These are phyloP conservation scores for Tetrahymena elliotti DNA, from an alignment of 73 alveolate genomes.

Conservation along the genomic window DNA sequence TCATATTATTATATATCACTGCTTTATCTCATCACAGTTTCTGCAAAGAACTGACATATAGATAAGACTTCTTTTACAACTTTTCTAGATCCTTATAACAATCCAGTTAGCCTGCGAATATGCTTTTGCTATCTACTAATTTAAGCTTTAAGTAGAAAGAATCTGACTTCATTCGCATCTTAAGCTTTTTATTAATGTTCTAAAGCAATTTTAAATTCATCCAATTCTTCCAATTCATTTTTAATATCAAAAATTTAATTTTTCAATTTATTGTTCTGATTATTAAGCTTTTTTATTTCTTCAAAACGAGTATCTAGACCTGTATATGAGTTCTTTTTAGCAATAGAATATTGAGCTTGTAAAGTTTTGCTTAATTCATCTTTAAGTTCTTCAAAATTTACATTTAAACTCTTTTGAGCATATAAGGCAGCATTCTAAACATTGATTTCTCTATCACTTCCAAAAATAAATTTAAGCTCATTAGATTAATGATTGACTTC, in stretches of 20 bases:
- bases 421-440: not conserved
- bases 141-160: not conserved
- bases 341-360: not conserved
- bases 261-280: not conserved
- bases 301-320: not conserved
- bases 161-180: not conserved
- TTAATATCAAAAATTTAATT: not conserved
- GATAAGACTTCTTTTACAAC: not conserved
- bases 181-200: not conserved
- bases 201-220: not conserved
- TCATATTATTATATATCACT: not conserved
- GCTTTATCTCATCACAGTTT: not conserved
- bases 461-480: not conserved
- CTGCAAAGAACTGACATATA: not conserved
- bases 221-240: not conserved
- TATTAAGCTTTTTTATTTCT: not conserved
- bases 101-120: not conserved
- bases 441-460: not conserved
- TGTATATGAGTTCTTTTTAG: not conserved
- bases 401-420: not conserved
- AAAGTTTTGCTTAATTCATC: not conserved
- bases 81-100: not conserved
- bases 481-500: not conserved
- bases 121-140: not conserved
- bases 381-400: not conserved